Conservation (phyloP, 352 stramenopile genomes). For the Plasmopara halstedii region DNA sequence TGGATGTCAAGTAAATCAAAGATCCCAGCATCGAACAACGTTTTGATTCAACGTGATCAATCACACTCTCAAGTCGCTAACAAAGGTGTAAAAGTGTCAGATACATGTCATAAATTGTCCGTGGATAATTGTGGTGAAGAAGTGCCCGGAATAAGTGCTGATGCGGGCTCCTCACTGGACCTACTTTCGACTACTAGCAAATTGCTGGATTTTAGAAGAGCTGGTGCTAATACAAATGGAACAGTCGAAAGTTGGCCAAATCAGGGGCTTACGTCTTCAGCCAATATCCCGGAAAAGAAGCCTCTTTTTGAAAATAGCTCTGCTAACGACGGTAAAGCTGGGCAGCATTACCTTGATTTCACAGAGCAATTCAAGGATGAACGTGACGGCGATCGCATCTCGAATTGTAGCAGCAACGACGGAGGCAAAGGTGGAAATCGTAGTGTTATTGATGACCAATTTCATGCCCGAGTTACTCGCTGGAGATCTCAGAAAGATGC, state of each 20-base stretch:
- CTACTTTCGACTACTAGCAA: background rate
- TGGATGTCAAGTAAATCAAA: constrained; percentile 65
- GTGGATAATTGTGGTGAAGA: constrained; percentile 2
- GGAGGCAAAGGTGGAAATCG: constrained; percentile 15
- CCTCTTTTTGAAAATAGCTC: constrained; percentile 7
- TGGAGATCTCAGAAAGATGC: constrained; percentile 79
- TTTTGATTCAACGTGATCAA: constrained; percentile 15
- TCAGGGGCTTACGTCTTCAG: constrained; percentile 26
- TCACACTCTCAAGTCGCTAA: constrained; percentile 11
- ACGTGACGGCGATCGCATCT: constrained; percentile 12
- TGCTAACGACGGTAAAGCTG: constrained; percentile 1
- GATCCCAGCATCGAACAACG: constrained; percentile 17
- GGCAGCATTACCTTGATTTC: constrained; percentile 44
- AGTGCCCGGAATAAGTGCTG: background rate
- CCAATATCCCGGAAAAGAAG: constrained; percentile 3
- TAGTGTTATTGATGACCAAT: constrained; percentile 38
- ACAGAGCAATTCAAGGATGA: constrained; percentile 38
- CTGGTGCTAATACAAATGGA: background rate
- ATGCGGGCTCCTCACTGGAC: background rate
- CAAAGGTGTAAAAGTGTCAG: background rate
- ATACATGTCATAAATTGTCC: background rate
- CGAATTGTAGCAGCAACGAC: constrained; percentile 9
- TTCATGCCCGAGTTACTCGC: constrained; percentile 60
- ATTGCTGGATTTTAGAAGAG: background rate
- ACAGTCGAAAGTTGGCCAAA: constrained; percentile 2